A percentile compares a stretch with the other conserved stretches of the same genome.
phyloP scores from a whole-genome alignment of 2,329 filamentous ascomycete genomes.

The Septoria linicola region DNA sequence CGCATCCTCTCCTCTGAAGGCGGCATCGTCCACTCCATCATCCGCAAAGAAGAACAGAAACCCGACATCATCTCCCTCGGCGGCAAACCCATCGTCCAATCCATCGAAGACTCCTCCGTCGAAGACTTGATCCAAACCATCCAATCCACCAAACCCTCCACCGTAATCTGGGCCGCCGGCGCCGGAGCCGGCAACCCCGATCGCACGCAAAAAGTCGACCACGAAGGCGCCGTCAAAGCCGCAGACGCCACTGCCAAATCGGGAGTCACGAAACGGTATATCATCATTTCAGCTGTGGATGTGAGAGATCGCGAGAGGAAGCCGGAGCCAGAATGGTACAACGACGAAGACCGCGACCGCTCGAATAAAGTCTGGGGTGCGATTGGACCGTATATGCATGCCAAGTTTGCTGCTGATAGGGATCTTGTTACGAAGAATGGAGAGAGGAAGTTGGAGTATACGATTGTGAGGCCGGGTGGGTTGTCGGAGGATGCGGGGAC shows the following conservation, averaged over 20 bases:
- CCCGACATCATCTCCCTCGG: conserved; percentile 43
- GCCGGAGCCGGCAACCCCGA: conserved; percentile 47
- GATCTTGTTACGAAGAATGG: conserved; percentile 43
- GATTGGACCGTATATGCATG: conserved; percentile 44
- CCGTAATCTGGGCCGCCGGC: conserved; percentile 37
- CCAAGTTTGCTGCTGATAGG: conserved; percentile 47
- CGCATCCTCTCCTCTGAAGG: conserved; percentile 30
- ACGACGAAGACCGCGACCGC: conserved; percentile 39
- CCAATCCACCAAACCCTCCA: conserved; percentile 36
- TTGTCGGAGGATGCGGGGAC: conserved; percentile 49
- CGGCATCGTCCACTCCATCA: conserved; percentile 38
- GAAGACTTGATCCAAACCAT: conserved; percentile 43
- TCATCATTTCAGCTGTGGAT: conserved; percentile 63
- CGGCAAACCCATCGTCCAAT: conserved; percentile 46
- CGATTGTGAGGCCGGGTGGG: conserved; percentile 47
- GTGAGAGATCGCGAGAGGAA: conserved; percentile 49
- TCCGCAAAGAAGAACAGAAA: conserved; percentile 35
- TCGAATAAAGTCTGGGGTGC: conserved; percentile 43
- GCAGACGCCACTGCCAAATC: conserved; percentile 59
- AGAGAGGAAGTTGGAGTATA: conserved; percentile 45
- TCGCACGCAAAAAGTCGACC: conserved; percentile 59
- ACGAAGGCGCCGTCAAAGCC: conserved; percentile 63
- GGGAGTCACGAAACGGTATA: conserved; percentile 58
- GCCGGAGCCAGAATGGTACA: conserved; percentile 47
- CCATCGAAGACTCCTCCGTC: conserved; percentile 43